Conservation (phyloP, 2,329 filamentous ascomycete genomes). For the Sporothrix luriei region DNA sequence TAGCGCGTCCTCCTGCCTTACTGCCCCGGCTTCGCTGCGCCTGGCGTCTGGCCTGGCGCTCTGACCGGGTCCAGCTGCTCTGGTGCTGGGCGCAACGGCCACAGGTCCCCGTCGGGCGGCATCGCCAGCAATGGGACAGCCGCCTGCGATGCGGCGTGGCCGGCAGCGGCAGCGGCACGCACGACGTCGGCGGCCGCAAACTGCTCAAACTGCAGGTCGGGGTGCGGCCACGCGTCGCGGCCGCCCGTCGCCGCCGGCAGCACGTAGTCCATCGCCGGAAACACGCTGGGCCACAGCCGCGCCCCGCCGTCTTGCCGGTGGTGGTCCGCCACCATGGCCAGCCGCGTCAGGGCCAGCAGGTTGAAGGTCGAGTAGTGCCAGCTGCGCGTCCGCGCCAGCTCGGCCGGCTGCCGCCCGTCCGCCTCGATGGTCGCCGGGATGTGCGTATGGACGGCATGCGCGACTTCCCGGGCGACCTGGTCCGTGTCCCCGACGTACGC, state of each 20-base stretch:
- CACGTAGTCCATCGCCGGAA: conserved; percentile 37
- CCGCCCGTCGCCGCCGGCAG: conserved; percentile 39
- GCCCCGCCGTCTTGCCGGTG: not conserved
- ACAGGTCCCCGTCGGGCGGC: conserved; percentile 39
- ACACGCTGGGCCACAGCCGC: conserved; percentile 29
- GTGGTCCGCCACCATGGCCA: conserved; percentile 35
- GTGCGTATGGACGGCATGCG: conserved; percentile 10
- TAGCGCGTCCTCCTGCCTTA: not conserved
- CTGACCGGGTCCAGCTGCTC: conserved; percentile 39
- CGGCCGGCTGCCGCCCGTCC: conserved; percentile 39
- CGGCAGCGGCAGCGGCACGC: conserved; percentile 37
- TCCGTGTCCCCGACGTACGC: conserved; percentile 38
- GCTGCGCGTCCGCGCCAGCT: conserved; percentile 39
- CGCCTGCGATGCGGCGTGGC: conserved; percentile 34
- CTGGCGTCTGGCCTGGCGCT: conserved; percentile 12
- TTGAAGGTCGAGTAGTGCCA: conserved; percentile 41
- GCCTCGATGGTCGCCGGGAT: conserved; percentile 37
- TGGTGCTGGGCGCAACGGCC: conserved; percentile 38
- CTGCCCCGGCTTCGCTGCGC: conserved; percentile 3
- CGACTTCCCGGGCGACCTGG: conserved; percentile 29
- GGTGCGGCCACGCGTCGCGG: conserved; percentile 35
- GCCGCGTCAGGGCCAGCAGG: conserved; percentile 36
- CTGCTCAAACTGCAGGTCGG: conserved; percentile 37
- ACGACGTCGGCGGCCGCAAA: conserved; percentile 40
- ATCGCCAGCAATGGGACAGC: conserved; percentile 33